Evolutionary conservation across 108 stramenopile genomes (phyloP).

Genomic region (Pseudonitzschia delicatissima): DNA sequence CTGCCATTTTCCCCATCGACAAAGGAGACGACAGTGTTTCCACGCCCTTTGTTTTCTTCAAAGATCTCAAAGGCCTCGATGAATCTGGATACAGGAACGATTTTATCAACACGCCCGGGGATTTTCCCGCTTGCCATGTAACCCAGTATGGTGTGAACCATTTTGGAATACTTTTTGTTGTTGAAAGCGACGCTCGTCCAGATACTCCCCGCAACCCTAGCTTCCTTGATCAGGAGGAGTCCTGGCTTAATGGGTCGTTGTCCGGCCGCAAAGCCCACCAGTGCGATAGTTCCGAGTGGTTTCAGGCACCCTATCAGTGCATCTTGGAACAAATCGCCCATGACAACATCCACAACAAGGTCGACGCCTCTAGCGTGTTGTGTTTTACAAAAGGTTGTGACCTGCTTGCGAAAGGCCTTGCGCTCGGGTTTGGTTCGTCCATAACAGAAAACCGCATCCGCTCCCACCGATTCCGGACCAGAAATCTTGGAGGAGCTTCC

Average conservation of each 20-base stretch:
- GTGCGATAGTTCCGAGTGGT: constrained; percentile 64
- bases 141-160: constrained; percentile 53
- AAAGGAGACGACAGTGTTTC: constrained; percentile 33
- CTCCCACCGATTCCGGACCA: constrained; percentile 39
- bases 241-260: constrained; percentile 67
- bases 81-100: constrained; percentile 47
- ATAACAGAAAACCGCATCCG: constrained; percentile 60
- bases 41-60: constrained; percentile 55
- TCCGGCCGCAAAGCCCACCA: constrained; percentile 70
- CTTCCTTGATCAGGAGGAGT: constrained; percentile 41
- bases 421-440: constrained; percentile 42
- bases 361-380: constrained; percentile 42
- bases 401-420: constrained; percentile 51
- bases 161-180: constrained; percentile 32
- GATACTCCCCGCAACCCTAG: constrained; percentile 52
- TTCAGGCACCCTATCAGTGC: constrained; percentile 47
- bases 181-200: constrained; percentile 60
- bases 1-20: not conserved
- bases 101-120: constrained; percentile 52
- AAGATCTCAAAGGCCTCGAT: constrained; percentile 65
- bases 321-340: constrained; percentile 62
- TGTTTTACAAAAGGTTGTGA: constrained; percentile 22
- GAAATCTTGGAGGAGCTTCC: constrained; percentile 40
- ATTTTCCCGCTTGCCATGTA: constrained; percentile 56
- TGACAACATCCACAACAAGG: constrained; percentile 66